These are phyloP conservation scores for Sarcodon sp. DNA, from an alignment of 768 basidiomycete species.

Conservation along the genomic window DNA sequence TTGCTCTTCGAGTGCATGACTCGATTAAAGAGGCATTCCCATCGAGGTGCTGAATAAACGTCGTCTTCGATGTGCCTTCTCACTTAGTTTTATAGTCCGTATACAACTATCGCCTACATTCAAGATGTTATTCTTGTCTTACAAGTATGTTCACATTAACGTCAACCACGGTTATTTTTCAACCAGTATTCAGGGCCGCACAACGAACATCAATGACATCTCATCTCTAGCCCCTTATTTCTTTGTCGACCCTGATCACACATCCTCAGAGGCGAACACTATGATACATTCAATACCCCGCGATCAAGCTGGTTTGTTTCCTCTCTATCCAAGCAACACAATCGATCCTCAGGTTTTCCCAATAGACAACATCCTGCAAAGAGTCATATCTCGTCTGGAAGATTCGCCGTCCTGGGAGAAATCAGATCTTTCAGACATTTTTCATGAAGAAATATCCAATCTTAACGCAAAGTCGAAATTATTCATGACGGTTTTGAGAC, in stretches of 20 bases:
- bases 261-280: constrained; percentile 35
- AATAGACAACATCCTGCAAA: constrained; percentile 20
- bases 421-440: constrained; percentile 19
- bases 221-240: constrained; percentile 60
- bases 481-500: constrained; percentile 64
- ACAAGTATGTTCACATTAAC: constrained; percentile 27
- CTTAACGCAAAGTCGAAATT: constrained; percentile 28
- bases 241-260: constrained; percentile 58
- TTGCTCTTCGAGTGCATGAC: constrained; percentile 42
- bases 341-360: constrained; percentile 4
- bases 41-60: constrained; percentile 28
- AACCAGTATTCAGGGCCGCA: constrained; percentile 37
- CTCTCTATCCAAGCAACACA: background rate
- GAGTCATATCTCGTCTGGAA: constrained; percentile 17
- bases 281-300: constrained; percentile 33
- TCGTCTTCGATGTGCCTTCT: background rate
- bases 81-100: constrained; percentile 10
- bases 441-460: constrained; percentile 31
- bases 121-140: constrained; percentile 47
- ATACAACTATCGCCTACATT: constrained; percentile 45
- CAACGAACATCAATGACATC: constrained; percentile 62
- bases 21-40: constrained; percentile 47
- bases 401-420: constrained; percentile 23
- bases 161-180: background rate
- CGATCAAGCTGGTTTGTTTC: constrained; percentile 31